Evolutionary conservation across 495 filamentous ascomycete genomes (phyloP).

Genomic region (Parachaetomium inaequale): DNA sequence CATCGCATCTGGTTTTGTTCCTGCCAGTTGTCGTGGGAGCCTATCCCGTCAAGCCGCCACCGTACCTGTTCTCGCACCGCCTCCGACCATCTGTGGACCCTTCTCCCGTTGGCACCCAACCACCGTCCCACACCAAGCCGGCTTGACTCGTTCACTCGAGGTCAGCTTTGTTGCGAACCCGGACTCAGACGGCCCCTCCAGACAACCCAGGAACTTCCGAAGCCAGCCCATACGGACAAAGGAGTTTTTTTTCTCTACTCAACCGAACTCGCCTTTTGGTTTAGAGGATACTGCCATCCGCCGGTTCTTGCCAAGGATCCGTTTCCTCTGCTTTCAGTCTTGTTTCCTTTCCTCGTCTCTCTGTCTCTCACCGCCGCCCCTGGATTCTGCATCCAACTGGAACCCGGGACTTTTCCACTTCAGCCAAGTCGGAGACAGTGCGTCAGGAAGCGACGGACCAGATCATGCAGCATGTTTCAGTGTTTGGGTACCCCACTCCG

Average conservation of each 20-base stretch:
- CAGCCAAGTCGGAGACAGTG: constrained; percentile 24
- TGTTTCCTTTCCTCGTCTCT: constrained; percentile 17
- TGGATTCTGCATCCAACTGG: constrained; percentile 12
- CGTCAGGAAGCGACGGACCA: constrained; percentile 21
- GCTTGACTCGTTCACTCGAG: constrained; percentile 39
- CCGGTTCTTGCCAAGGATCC: constrained; percentile 15
- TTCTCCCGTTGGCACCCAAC: constrained; percentile 25
- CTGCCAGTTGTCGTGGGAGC: constrained; percentile 12
- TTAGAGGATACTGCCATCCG: constrained; percentile 17
- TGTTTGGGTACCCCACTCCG: constrained; percentile 52
- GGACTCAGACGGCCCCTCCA: constrained; percentile 7
- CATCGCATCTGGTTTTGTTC: constrained; percentile 15
- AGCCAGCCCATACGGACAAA: constrained; percentile 18
- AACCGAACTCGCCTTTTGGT: constrained; percentile 13
- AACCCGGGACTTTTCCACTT: constrained; percentile 11
- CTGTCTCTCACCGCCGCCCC: constrained; percentile 14
- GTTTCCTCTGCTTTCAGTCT: constrained; percentile 21
- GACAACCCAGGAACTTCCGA: constrained; percentile 15
- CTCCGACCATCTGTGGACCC: constrained; percentile 16
- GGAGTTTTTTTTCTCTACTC: not conserved
- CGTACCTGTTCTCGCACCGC: constrained; percentile 14
- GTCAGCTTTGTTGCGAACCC: constrained; percentile 23
- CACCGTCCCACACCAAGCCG: constrained; percentile 15
- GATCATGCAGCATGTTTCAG: constrained; percentile 54
- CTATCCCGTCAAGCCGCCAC: constrained; percentile 12